Percentiles rank a stretch among this genome's conserved stretches.
Evolutionary conservation across 352 stramenopile genomes (phyloP).

Genomic region (Pythium rishiriense): DNA sequence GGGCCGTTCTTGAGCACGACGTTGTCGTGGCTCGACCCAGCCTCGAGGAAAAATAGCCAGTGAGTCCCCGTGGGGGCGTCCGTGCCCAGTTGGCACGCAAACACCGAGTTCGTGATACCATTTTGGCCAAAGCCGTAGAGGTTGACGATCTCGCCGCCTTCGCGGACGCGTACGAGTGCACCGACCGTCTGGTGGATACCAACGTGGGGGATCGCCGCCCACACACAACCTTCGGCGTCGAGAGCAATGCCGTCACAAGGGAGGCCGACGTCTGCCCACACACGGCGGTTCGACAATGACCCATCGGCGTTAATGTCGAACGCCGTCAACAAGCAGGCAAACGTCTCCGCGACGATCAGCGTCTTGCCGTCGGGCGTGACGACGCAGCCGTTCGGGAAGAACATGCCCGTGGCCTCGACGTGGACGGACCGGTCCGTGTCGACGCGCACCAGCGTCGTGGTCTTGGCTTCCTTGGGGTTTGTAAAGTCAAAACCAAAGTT

Average conservation of each 20-base stretch:
- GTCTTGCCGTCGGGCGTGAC: slow-evolving; percentile 75
- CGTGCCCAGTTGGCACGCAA: slow-evolving; percentile 63
- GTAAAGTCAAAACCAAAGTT: slow-evolving; percentile 67
- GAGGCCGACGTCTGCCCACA: slow-evolving; percentile 58
- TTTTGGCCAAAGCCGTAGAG: slow-evolving; percentile 63
- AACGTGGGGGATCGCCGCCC: slow-evolving; percentile 53
- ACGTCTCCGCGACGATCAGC: slow-evolving; percentile 70
- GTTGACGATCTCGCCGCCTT: slow-evolving; percentile 56
- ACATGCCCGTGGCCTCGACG: slow-evolving; percentile 53
- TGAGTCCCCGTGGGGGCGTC: slow-evolving; percentile 46
- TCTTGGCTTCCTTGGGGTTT: slow-evolving; percentile 30
- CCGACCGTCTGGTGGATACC: slow-evolving; percentile 49
- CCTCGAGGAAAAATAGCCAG: slow-evolving; percentile 64
- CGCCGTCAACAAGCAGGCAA: slow-evolving; percentile 48
- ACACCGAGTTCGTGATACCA: slow-evolving; percentile 48
- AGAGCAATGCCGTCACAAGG: slow-evolving; percentile 61
- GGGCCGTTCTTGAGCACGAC: slow-evolving; percentile 41
- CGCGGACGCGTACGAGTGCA: slow-evolving; percentile 49
- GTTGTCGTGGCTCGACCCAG: slow-evolving; percentile 38
- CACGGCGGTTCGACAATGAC: slow-evolving; percentile 41
- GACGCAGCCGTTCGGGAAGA: slow-evolving; percentile 75
- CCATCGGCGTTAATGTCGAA: slow-evolving; percentile 61
- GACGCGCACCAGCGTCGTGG: slow-evolving; percentile 60
- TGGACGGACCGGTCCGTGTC: slow-evolving; percentile 41
- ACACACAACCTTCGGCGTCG: slow-evolving; percentile 68